Conservation (phyloP, 2,329 filamentous ascomycete species). For the Alternaria alternata region DNA sequence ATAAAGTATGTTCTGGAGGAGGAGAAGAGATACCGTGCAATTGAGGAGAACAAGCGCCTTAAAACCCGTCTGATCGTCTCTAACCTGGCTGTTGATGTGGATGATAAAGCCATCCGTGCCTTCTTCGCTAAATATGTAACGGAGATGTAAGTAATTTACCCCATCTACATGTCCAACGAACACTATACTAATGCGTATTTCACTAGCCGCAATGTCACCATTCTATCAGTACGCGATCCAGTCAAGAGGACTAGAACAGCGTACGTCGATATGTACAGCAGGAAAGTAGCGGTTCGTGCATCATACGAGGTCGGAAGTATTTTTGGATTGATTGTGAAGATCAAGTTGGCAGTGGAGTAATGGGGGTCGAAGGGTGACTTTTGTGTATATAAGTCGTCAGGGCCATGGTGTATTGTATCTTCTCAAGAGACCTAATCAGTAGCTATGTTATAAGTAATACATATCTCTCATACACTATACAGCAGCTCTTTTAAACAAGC, state of each 20-base stretch:
- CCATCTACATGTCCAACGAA: not conserved
- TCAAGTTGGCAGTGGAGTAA: constrained; percentile 18
- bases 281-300: constrained; percentile 22
- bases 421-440: not conserved
- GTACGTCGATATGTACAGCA: constrained; percentile 31
- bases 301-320: constrained; percentile 22
- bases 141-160: constrained; percentile 26
- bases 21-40: constrained; percentile 13
- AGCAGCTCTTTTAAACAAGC: not conserved
- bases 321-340: constrained; percentile 30
- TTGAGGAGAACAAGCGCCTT: constrained; percentile 19
- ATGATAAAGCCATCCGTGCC: constrained; percentile 21
- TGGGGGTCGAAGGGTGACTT: not conserved
- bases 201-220: constrained; percentile 26
- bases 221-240: constrained; percentile 28
- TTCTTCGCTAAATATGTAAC: constrained; percentile 24
- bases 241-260: constrained; percentile 32
- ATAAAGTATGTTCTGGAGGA: constrained; percentile 21
- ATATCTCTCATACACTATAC: not conserved
- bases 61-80: constrained; percentile 30
- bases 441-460: not conserved
- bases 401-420: not conserved
- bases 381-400: not conserved
- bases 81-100: constrained; percentile 38
- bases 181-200: not conserved